phyloP scores from a whole-genome alignment of 2,329 filamentous ascomycete species.

The Aureobasidium sp. region DNA sequence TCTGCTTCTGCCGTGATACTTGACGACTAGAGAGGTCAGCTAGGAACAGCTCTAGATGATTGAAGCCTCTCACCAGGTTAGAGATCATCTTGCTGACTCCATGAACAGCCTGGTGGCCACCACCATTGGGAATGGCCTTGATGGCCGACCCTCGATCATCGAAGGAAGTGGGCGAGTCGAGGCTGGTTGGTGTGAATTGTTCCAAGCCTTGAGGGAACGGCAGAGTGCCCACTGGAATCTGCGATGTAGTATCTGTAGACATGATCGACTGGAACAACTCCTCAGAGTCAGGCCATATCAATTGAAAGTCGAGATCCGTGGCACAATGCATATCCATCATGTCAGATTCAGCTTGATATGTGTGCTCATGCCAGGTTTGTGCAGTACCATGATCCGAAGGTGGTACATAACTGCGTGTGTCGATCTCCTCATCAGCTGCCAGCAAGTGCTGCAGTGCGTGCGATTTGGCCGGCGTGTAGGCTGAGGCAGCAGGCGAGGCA shows the following conservation, averaged over 20 bases:
- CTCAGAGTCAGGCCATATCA: slow-evolving; percentile 42
- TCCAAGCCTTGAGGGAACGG: slow-evolving; percentile 29
- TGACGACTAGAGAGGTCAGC: slow-evolving; percentile 28
- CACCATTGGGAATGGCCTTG: slow-evolving; percentile 35
- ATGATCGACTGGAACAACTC: slow-evolving; percentile 39
- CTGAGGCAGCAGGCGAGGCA: background rate
- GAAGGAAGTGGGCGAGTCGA: slow-evolving; percentile 21
- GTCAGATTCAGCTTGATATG: background rate
- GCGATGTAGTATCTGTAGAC: slow-evolving; percentile 33
- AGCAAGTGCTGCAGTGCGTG: slow-evolving; percentile 4
- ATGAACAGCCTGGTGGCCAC: slow-evolving; percentile 38
- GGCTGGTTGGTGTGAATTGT: slow-evolving; percentile 31
- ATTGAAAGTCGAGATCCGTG: slow-evolving; percentile 33
- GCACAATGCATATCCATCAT: slow-evolving; percentile 21
- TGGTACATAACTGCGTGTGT: background rate
- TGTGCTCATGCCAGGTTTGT: background rate
- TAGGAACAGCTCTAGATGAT: background rate
- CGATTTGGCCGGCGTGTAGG: background rate
- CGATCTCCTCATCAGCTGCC: background rate
- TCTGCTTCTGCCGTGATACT: slow-evolving; percentile 40
- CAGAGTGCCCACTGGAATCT: slow-evolving; percentile 37
- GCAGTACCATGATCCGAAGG: background rate
- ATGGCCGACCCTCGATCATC: slow-evolving; percentile 32
- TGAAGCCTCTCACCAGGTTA: slow-evolving; percentile 32
- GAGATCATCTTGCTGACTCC: slow-evolving; percentile 41